Base-by-base conservation (phyloP, 2,329 filamentous ascomycete species). In the Eutypa lata region DNA sequence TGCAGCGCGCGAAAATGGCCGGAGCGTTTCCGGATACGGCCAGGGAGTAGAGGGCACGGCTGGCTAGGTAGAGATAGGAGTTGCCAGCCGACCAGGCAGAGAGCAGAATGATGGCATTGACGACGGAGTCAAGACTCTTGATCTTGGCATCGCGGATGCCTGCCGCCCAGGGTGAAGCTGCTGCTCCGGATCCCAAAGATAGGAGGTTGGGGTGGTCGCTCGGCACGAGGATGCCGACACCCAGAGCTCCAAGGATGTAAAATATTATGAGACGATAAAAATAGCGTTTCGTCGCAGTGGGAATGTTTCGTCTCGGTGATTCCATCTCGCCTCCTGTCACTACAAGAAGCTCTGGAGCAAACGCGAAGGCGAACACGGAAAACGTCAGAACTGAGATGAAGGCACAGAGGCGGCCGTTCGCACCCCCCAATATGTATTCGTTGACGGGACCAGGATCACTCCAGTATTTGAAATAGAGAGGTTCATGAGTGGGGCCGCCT, bases 131-230 rank as follows among this genome's bases (percentile, higher is more conserved):
- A 1, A 71, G 59, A 8, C 61, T 70, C 7, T 54, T 57, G 47
- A 77, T 78, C 14, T 73, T 71, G 0, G 72, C 68, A 53, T 72
- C 63, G 26, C 66, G 63, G 31, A 76, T 75, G 7, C 74, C 76
- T 47, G 80, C 77, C 38, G 79, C 78, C 65, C 76, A 81, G 1
- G 79, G 79, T 6, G 75, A 79, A 3, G 69, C 68, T 16, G 65
- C 67, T 22, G 70, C 70, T n/a, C 64, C 68, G 2, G 60, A 54
- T 1, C 59, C 58, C 11, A 66, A 64, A 11, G 50, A 56, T 0
- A 65, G 59, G 6, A 77, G 61, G 2, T 65, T 62, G 0, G 58
- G 55, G 42, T 71, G 65, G 28, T 69, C 61, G 22, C 66, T 70
- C 1, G 70, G 68, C 40, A 68, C 63, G 49, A 66, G 66, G 26